Percentiles rank a stretch among this genome's conserved stretches.
phyloP scores from a whole-genome alignment of 805 yeast genomes.

The Maudiozyma serrabonitensis region DNA sequence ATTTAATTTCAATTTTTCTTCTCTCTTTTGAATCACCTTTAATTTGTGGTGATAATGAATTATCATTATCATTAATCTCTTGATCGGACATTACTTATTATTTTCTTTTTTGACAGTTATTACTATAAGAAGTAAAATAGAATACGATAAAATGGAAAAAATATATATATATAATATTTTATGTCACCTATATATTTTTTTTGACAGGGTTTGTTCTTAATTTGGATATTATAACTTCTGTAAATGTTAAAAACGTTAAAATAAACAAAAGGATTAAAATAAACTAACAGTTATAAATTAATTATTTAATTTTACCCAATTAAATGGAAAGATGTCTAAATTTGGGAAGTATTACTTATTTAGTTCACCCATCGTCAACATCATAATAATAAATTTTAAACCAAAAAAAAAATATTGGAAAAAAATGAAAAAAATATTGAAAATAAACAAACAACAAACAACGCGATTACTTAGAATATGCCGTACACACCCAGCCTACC shows the following conservation, averaged over 20 bases:
- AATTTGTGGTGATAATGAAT: conserved; percentile 22
- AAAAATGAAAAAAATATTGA: background rate
- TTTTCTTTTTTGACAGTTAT: background rate
- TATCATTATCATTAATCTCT: conserved; percentile 3
- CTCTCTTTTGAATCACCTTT: conserved; percentile 53
- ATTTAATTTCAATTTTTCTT: conserved; percentile 93
- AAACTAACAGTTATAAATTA: background rate
- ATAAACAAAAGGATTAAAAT: background rate
- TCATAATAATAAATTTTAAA: background rate
- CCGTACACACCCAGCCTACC: too few species aligned
- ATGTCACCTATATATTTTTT: background rate
- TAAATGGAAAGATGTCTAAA: background rate
- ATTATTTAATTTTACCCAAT: background rate
- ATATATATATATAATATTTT: background rate
- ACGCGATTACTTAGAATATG: too few species aligned
- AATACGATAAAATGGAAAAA: background rate
- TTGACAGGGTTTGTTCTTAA: background rate
- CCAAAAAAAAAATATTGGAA: background rate
- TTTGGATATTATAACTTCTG: background rate
- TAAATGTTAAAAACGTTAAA: background rate
- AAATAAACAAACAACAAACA: too few species aligned
- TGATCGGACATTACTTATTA: conserved; percentile 1
- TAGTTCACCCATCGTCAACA: background rate
- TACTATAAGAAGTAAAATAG: background rate
- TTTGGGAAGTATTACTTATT: conserved; percentile 6